These are phyloP conservation scores for Arabidopsis arenosa DNA, from an alignment of 345 rosid genomes.

Conservation along the genomic window DNA sequence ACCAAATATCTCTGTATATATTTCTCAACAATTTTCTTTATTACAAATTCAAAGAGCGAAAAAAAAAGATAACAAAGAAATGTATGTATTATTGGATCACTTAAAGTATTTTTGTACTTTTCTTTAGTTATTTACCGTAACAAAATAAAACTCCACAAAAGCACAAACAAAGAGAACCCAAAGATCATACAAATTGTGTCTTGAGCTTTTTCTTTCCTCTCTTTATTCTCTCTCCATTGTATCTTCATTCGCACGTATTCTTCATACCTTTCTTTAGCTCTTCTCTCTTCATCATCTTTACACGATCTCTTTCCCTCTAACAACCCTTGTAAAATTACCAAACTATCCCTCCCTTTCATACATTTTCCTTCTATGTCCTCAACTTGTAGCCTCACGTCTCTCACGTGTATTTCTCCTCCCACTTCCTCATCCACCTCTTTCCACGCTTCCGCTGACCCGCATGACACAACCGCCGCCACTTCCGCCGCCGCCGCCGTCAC, in stretches of 20 bases:
- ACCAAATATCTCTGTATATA: slow-evolving; percentile 4
- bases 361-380: slow-evolving; percentile 82
- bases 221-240: slow-evolving; percentile 47
- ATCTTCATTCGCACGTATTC: slow-evolving; percentile 53
- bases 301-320: slow-evolving; percentile 57
- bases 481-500: slow-evolving; percentile 11
- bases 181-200: slow-evolving; percentile 47
- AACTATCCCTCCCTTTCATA: slow-evolving; percentile 69
- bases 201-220: slow-evolving; percentile 41
- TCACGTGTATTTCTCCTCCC: slow-evolving; percentile 72
- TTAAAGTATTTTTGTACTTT: background rate
- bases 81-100: background rate
- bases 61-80: background rate
- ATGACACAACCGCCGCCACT: slow-evolving; percentile 42
- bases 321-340: slow-evolving; percentile 59
- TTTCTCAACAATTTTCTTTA: slow-evolving; percentile 17
- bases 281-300: slow-evolving; percentile 36
- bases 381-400: slow-evolving; percentile 66
- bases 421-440: slow-evolving; percentile 62
- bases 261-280: slow-evolving; percentile 41
- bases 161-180: slow-evolving; percentile 55
- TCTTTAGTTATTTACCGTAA: slow-evolving; percentile 39
- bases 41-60: slow-evolving; percentile 1
- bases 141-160: slow-evolving; percentile 62
- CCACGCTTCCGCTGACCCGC: slow-evolving; percentile 49